Percentiles rank a stretch among this genome's conserved stretches.
Conservation (phyloP, 2,329 filamentous ascomycete species). For the Tolypocladium inflatum region DNA sequence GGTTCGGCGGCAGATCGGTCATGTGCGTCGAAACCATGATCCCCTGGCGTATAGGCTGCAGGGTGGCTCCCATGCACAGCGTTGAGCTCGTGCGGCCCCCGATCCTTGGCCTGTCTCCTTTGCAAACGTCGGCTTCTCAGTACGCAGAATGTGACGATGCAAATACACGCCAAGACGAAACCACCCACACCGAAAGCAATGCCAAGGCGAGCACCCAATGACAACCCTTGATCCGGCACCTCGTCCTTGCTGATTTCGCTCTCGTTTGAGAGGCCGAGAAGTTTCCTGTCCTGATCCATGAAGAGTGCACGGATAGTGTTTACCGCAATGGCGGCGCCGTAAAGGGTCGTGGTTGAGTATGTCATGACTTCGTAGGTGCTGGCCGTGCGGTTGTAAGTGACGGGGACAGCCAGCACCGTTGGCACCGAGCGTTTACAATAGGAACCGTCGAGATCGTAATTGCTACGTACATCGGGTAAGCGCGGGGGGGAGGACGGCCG, state of each 20-base stretch:
- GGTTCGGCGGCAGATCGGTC: conserved; percentile 10
- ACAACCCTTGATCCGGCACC: conserved; percentile 9
- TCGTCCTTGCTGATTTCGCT: conserved; percentile 15
- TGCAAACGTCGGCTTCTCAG: conserved; percentile 12
- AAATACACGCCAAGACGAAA: conserved; percentile 19
- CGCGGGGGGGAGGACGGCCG: background rate
- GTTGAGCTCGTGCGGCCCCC: conserved; percentile 1
- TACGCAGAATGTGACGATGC: conserved; percentile 13
- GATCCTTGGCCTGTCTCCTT: conserved; percentile 7
- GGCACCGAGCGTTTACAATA: conserved; percentile 24
- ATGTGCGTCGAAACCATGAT: background rate
- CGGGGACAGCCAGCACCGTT: conserved; percentile 25
- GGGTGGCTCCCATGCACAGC: background rate
- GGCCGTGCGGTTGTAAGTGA: conserved; percentile 24
- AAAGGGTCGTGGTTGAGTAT: conserved; percentile 26
- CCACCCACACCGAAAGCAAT: conserved; percentile 22
- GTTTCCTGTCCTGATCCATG: conserved; percentile 22
- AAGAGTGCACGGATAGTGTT: conserved; percentile 28
- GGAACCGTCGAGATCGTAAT: conserved; percentile 22
- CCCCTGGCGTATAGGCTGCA: background rate
- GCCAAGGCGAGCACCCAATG: conserved; percentile 21
- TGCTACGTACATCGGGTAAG: conserved; percentile 15
- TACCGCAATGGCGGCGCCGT: conserved; percentile 25
- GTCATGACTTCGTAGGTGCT: conserved; percentile 23
- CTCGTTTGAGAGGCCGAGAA: conserved; percentile 23